These are phyloP conservation scores for Barbarea vulgaris DNA, from an alignment of 345 rosid genomes.

Conservation along the genomic window DNA sequence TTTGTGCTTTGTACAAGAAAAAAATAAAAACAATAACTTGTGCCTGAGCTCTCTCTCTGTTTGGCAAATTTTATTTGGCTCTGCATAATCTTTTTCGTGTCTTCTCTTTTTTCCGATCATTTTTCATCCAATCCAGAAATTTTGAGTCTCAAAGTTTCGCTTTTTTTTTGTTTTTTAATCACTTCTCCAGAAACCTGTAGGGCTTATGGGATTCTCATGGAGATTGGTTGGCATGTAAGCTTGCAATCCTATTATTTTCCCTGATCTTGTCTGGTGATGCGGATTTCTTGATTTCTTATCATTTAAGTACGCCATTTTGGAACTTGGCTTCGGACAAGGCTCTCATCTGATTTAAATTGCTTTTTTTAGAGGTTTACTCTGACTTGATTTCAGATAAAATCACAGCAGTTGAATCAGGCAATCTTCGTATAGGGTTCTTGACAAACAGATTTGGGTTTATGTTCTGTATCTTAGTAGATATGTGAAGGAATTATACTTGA, in stretches of 20 bases:
- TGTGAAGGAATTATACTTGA: background rate
- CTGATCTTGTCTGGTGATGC: slow-evolving; percentile 9
- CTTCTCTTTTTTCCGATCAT: background rate
- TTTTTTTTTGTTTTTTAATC: background rate
- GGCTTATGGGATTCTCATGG: background rate
- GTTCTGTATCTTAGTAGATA: background rate
- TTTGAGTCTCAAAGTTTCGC: slow-evolving; percentile 3
- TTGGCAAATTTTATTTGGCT: background rate
- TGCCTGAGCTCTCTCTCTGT: background rate
- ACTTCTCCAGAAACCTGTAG: background rate
- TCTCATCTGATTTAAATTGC: slow-evolving; percentile 1
- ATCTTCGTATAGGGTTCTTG: slow-evolving; percentile 43
- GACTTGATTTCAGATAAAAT: slow-evolving; percentile 56
- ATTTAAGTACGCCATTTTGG: background rate
- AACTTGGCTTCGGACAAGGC: background rate
- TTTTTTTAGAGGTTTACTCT: slow-evolving; percentile 33
- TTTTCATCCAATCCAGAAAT: background rate
- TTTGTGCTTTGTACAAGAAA: too few species aligned
- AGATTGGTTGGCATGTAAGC: slow-evolving; percentile 5
- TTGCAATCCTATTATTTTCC: background rate
- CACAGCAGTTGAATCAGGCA: background rate
- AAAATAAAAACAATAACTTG: too few species aligned
- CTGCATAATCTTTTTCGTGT: background rate
- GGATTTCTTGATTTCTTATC: background rate
- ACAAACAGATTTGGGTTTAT: too few species aligned